Evolutionary conservation across 1,284 basidiomycete genomes (phyloP).

Genomic region (Rhodotorula glutinis): DNA sequence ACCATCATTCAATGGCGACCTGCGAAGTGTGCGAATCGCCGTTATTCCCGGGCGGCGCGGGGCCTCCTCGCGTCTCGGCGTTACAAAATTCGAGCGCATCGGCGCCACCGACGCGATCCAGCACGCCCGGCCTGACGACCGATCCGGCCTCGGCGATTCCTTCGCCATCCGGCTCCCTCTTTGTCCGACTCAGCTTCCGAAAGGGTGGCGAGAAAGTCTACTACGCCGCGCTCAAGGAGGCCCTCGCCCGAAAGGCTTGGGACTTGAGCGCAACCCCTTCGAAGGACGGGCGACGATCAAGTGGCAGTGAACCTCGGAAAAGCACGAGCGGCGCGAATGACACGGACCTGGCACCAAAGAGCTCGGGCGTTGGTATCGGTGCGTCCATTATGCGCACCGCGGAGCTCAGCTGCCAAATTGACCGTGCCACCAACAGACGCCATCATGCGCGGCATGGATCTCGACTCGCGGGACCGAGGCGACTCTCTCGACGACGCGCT

Average conservation of each 20-base stretch:
- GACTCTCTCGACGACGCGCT: constrained; percentile 74
- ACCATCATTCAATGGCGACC: constrained; percentile 66
- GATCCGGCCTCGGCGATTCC: constrained; percentile 6
- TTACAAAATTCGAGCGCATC: constrained; percentile 50
- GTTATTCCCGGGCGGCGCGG: constrained; percentile 49
- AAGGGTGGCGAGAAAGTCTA: constrained; percentile 83
- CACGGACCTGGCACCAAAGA: not conserved
- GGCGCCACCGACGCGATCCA: constrained; percentile 48
- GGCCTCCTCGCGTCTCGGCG: constrained; percentile 43
- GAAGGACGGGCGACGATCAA: not conserved
- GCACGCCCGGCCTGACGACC: constrained; percentile 57
- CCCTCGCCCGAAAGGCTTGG: constrained; percentile 77
- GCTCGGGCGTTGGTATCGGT: constrained; percentile 52
- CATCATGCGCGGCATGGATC: constrained; percentile 69
- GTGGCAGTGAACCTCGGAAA: constrained; percentile 47
- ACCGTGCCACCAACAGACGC: constrained; percentile 72
- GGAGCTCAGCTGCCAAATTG: too few relatives aligned
- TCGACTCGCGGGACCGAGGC: constrained; percentile 62
- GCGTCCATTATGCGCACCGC: too few relatives aligned
- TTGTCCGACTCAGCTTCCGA: constrained; percentile 70
- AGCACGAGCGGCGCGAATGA: not conserved
- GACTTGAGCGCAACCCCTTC: constrained; percentile 40
- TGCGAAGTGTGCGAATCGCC: constrained; percentile 88
- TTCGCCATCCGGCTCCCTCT: constrained; percentile 6
- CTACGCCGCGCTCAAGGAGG: constrained; percentile 73